These are phyloP conservation scores for Tilletiopsis washingtonensis DNA, from an alignment of 1,284 basidiomycete genomes.

Conservation along the genomic window DNA sequence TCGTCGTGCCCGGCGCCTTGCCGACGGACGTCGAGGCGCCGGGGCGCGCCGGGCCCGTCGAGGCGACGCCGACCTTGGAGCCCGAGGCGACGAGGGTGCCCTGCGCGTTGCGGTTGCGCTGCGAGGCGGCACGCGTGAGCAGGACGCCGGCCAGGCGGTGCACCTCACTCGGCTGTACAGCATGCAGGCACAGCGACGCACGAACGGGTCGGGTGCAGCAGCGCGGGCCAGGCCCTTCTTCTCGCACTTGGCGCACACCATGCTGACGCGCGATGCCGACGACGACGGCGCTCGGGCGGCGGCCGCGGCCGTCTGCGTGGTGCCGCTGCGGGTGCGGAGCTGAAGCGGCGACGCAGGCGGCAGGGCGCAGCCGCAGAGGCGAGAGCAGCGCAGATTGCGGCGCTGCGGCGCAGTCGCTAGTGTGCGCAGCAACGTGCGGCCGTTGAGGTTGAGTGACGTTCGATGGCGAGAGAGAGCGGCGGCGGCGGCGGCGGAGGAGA, in stretches of 20 bases:
- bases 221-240: constrained; percentile 3
- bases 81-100: constrained; percentile 2
- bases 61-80: too few species aligned
- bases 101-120: constrained; percentile 5
- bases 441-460: too few species aligned
- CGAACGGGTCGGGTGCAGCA: constrained; percentile 4
- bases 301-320: too few species aligned
- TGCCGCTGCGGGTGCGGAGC: too few species aligned
- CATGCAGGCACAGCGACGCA: neutral
- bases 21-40: neutral
- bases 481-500: neutral
- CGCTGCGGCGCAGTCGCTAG: too few species aligned
- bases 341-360: too few species aligned
- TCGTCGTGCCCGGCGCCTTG: constrained; percentile 7
- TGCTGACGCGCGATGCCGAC: too few species aligned
- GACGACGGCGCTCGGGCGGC: too few species aligned
- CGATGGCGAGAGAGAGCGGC: neutral
- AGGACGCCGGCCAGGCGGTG: too few species aligned
- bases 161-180: neutral
- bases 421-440: too few species aligned
- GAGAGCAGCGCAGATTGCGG: too few species aligned
- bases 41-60: neutral
- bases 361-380: too few species aligned
- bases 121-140: neutral
- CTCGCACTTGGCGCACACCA: constrained; percentile 7